phyloP scores from a whole-genome alignment of 2,329 filamentous ascomycete genomes.

The Sarocladium brachiariae region DNA sequence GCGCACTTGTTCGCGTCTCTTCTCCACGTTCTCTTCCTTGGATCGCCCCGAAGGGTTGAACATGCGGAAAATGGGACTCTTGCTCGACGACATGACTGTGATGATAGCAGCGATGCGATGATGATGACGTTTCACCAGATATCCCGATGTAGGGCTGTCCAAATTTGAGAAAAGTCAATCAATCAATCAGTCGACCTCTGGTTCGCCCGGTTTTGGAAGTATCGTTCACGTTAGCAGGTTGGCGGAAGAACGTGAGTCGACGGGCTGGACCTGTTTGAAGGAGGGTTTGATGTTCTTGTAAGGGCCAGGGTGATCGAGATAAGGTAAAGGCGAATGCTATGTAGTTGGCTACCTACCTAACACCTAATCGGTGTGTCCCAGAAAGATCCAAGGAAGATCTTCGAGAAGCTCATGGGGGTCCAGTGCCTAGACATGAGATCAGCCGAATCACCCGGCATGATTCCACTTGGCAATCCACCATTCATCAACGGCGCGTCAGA shows the following conservation, averaged over 20 bases:
- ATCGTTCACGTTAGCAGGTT: too few species aligned
- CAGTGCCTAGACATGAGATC: neutral
- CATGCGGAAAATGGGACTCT: conserved; percentile 7
- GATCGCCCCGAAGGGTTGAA: conserved; percentile 3
- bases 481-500: neutral
- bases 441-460: neutral
- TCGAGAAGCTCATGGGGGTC: neutral
- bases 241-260: too few species aligned
- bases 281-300: neutral
- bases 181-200: too few species aligned
- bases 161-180: too few species aligned
- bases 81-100: conserved; percentile 1
- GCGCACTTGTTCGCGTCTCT: conserved; percentile 7
- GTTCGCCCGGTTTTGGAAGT: too few species aligned
- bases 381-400: neutral
- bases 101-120: neutral
- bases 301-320: neutral
- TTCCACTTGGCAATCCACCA: neutral
- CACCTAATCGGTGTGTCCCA: too few species aligned
- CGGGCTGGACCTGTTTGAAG: neutral
- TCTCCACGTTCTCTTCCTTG: conserved; percentile 10
- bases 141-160: neutral
- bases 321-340: too few species aligned
- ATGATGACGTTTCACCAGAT: neutral
- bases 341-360: too few species aligned